Evolutionary conservation across 148 eudicot species (phyloP).

Genomic region (Camellia lanceoleosa): DNA sequence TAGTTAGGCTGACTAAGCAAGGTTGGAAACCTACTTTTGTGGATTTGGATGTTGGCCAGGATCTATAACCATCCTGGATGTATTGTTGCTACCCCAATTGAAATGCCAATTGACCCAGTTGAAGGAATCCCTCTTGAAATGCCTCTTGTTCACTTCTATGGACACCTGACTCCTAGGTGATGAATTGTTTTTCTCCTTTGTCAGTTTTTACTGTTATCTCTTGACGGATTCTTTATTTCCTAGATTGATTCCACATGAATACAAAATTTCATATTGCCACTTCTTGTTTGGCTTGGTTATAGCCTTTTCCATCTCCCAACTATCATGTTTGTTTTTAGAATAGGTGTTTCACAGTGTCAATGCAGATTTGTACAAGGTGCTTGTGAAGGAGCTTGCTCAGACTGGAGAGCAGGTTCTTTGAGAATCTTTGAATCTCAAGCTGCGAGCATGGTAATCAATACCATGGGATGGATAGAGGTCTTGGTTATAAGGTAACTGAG

Average conservation of each 20-base stretch:
- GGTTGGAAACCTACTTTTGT: slow-evolving; percentile 99
- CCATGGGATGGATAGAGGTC: too few relatives aligned
- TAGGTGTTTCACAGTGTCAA: slow-evolving; percentile 54
- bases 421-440: too few relatives aligned
- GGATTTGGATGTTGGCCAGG: slow-evolving; percentile 98
- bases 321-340: slow-evolving; percentile 6
- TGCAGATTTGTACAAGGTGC: slow-evolving; percentile 82
- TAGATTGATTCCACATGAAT: not conserved
- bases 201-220: not conserved
- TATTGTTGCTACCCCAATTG: slow-evolving; percentile 88
- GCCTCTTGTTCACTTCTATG: slow-evolving; percentile 91
- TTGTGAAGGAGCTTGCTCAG: too few relatives aligned
- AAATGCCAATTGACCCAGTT: slow-evolving; percentile 95
- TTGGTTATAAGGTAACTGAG: too few relatives aligned
- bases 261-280: not conserved
- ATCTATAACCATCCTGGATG: slow-evolving; percentile 79
- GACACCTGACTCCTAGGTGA: slow-evolving; percentile 79
- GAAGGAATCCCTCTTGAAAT: slow-evolving; percentile 97
- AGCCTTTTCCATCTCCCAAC: not conserved
- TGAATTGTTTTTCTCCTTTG: not conserved
- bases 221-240: not conserved
- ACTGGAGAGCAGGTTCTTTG: too few relatives aligned
- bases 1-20: slow-evolving; percentile 97
- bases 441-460: too few relatives aligned
- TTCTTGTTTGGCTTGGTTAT: not conserved